Conservation (phyloP, 2,329 filamentous ascomycete species). For the Aspergillus sp. region DNA sequence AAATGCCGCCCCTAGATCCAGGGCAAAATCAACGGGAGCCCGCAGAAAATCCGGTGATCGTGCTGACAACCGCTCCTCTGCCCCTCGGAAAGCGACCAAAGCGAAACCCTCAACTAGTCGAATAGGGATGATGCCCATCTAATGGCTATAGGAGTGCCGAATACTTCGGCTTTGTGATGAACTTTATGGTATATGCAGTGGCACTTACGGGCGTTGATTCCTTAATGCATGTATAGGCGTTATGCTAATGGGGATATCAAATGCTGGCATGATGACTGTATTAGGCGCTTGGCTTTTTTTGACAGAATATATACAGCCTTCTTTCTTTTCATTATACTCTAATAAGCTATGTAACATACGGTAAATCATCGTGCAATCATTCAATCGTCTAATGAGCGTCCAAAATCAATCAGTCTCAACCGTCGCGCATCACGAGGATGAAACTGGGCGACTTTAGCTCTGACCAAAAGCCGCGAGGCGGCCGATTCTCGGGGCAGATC, state of each 20-base stretch:
- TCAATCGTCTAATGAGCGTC: slow-evolving; percentile 38
- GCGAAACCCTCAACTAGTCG: slow-evolving; percentile 29
- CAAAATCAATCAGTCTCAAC: slow-evolving; percentile 57
- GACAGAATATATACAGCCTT: slow-evolving; percentile 15
- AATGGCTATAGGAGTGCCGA: slow-evolving; percentile 15
- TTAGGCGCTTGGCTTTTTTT: slow-evolving; percentile 4
- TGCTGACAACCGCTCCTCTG: slow-evolving; percentile 22
- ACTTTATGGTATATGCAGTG: slow-evolving; percentile 14
- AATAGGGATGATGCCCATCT: slow-evolving; percentile 45
- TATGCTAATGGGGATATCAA: slow-evolving; percentile 12
- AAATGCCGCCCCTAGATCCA: slow-evolving; percentile 24
- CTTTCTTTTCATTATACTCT: neutral
- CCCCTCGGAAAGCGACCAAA: slow-evolving; percentile 29
- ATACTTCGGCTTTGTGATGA: slow-evolving; percentile 11
- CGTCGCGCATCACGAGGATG: slow-evolving; percentile 57
- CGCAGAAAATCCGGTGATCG: slow-evolving; percentile 28
- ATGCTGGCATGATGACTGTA: slow-evolving; percentile 7
- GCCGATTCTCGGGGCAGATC: slow-evolving; percentile 54
- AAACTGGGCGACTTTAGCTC: slow-evolving; percentile 59
- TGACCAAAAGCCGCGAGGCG: slow-evolving; percentile 55
- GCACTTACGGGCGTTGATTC: slow-evolving; percentile 5
- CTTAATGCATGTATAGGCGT: slow-evolving; percentile 23
- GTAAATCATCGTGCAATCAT: neutral
- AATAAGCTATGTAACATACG: neutral
- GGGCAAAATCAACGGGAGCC: slow-evolving; percentile 27